Percentiles rank a stretch among this genome's conserved stretches.
phyloP scores from a whole-genome alignment of 192 early-diverging fungal species.

The Phycomyces nitens region DNA sequence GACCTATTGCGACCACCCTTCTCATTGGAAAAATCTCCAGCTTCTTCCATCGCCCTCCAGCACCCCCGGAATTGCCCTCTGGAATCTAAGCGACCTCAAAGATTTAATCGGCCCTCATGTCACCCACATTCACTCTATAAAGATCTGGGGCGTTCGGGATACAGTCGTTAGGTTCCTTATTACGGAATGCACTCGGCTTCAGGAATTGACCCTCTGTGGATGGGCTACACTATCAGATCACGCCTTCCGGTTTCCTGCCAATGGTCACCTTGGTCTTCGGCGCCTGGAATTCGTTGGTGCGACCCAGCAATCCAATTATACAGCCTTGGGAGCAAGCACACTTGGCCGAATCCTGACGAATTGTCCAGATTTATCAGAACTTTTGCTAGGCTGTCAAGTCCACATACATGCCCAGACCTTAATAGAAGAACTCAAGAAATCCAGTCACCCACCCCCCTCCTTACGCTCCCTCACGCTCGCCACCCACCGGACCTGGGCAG shows the following conservation, averaged over 20 bases:
- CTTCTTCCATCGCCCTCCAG: not conserved
- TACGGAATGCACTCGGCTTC: not conserved
- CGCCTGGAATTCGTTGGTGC: conserved; percentile 7
- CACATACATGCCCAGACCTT: conserved; percentile 16
- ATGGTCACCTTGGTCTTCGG: not conserved
- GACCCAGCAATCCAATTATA: conserved; percentile 9
- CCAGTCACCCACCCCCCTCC: not conserved
- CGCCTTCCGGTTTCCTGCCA: conserved; percentile 1
- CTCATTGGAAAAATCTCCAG: not conserved
- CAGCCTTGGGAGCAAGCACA: conserved; percentile 8
- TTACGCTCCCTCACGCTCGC: not conserved
- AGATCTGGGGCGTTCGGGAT: conserved; percentile 18
- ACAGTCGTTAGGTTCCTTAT: conserved; percentile 11
- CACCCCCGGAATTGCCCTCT: not conserved
- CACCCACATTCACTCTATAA: not conserved
- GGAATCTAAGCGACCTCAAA: conserved; percentile 3
- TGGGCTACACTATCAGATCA: conserved; percentile 19
- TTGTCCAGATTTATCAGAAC: conserved; percentile 6
- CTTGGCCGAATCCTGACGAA: not conserved
- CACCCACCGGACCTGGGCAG: not conserved
- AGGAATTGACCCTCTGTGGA: conserved; percentile 8
- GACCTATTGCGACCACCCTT: conserved; percentile 8
- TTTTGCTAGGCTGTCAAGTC: conserved; percentile 8
- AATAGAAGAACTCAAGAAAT: not conserved
- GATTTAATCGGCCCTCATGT: conserved; percentile 6